Base-by-base conservation (phyloP, 1,139 yeast genomes). In the Yamadazyma diospyri region DNA sequence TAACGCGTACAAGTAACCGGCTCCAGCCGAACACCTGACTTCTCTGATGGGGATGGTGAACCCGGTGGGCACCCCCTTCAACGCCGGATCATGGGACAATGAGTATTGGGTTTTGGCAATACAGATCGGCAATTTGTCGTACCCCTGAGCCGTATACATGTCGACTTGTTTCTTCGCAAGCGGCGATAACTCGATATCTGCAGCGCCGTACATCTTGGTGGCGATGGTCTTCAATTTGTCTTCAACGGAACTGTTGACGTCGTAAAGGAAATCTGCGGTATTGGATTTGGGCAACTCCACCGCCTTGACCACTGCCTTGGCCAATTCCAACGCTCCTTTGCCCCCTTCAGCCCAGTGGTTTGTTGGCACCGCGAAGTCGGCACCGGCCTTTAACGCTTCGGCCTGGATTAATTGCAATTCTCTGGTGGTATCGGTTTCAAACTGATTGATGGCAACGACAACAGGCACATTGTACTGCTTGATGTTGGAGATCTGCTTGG, bases 301-400 rank as follows among this genome's bases (percentile, higher is more conserved):
- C 2, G 86, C 81, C 46, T 74, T 67, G 24, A 77, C 76, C 25
- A 83, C 87, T n/a, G 84, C 69, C 40, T 78, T 59, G 25, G 92
- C 92, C 40, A 83, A 64, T 11, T 75, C 70, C 30, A 80, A 56
- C 8, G 92, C 85, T 45, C 89, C 94, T 36, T 59, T 60, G 51
- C 94, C 94, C 63, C 94, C 94, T 56, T 79, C 63, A 38, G 82
- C 86, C 87, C 89, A 83, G 53, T 83, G 92, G 59, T 80, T 80
- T 7, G 88, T 75, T 20, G 78, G 73, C 37, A 81, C 86, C 12
- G 92, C 92, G 50, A 69, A 82, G 39, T 68, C 69, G 2, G 94
- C 94, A 48, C 92, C 92, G 6, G 89, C 87, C 46, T 70, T 69
- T 36, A 72, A 50, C 3, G 92, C 82, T 44, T 80, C 77, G 42